Percentiles rank a stretch among this genome's conserved stretches.
Evolutionary conservation across 345 rosid genomes (phyloP).

Genomic region (Citrus australasica): DNA sequence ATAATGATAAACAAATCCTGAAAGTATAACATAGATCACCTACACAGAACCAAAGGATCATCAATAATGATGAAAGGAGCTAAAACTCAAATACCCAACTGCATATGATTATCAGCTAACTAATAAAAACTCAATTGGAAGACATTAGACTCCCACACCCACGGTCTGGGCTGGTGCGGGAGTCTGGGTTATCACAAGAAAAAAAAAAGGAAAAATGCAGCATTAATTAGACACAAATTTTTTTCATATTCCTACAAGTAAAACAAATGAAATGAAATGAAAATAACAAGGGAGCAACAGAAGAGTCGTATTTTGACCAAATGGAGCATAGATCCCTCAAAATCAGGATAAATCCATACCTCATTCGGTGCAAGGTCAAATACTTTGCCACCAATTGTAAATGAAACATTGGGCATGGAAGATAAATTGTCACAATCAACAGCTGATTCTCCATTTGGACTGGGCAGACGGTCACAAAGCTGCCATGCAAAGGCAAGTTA

Average conservation of each 20-base stretch:
- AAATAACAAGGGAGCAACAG: not conserved
- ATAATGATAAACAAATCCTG: not conserved
- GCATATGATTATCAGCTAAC: not conserved
- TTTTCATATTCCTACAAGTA: not conserved
- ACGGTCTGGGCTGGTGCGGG: no score
- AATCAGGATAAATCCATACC: constrained; percentile 34
- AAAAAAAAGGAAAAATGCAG: not conserved
- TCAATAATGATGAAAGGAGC: not conserved
- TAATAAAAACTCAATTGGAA: not conserved
- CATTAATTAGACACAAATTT: not conserved
- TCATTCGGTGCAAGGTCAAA: constrained; percentile 79
- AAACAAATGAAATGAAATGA: not conserved
- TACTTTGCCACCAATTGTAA: constrained; percentile 64
- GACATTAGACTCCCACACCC: not conserved
- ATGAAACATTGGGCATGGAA: constrained; percentile 75
- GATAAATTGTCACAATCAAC: constrained; percentile 62
- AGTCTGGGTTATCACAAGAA: no score
- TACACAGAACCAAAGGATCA: not conserved
- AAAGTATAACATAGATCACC: not conserved
- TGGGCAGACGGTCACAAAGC: constrained; percentile 87
- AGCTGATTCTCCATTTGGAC: constrained; percentile 73
- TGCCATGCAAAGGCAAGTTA: constrained; percentile 30
- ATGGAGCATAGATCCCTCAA: not conserved
- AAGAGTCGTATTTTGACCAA: not conserved
- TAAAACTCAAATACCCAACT: not conserved